Evolutionary conservation across 176 grass and related monocot species (phyloP).

Genomic region (Chloris gayana): DNA sequence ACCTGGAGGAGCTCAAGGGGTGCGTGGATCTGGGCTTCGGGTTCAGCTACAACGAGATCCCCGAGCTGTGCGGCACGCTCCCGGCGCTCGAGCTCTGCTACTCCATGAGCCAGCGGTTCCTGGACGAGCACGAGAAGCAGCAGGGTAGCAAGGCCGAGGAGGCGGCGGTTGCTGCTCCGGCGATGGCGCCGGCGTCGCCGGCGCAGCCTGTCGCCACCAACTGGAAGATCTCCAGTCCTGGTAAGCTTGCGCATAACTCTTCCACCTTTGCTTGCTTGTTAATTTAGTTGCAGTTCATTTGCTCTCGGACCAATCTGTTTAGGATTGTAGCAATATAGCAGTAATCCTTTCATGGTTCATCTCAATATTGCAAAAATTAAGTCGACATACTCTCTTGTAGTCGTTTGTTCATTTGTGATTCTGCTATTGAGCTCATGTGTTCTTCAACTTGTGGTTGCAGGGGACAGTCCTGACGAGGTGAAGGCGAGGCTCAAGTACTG

Average conservation of each 20-base stretch:
- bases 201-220: conserved; percentile 34
- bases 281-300: too few species aligned
- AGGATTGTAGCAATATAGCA: neutral
- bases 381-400: too few species aligned
- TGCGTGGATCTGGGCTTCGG: conserved; percentile 67
- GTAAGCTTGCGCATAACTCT: neutral
- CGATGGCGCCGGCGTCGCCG: conserved; percentile 6
- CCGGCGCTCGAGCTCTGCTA: conserved; percentile 62
- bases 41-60: conserved; percentile 58
- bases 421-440: neutral
- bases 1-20: conserved; percentile 57
- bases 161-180: too few species aligned
- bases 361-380: neutral
- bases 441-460: conserved; percentile 18
- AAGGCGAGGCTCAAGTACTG: conserved; percentile 60
- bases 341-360: neutral
- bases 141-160: neutral
- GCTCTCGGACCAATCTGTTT: too few species aligned
- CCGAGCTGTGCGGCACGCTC: conserved; percentile 57
- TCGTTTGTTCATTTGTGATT: too few species aligned
- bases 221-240: conserved; percentile 68
- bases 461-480: conserved; percentile 54
- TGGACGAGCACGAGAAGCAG: conserved; percentile 25
- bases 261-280: neutral
- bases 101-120: conserved; percentile 55